Conservation (phyloP, 2,329 filamentous ascomycete genomes). For the Neophaeococcomyces aloes region DNA sequence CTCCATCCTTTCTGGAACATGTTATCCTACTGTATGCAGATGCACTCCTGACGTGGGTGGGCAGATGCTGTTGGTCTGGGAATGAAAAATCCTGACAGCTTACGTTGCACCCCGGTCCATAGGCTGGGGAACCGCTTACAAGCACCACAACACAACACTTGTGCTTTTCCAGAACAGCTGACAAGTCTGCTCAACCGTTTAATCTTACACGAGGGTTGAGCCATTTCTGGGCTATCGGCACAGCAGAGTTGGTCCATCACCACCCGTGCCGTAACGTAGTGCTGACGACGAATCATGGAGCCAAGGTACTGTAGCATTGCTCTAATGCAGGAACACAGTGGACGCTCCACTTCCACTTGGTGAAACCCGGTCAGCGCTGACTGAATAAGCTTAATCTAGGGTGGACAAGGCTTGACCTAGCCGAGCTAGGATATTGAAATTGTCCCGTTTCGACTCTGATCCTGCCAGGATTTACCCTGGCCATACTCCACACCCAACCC, state of each 20-base stretch:
- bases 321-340: not conserved
- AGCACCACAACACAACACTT: too few species aligned
- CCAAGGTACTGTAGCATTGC: not conserved
- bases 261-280: not conserved
- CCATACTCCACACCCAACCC: not conserved
- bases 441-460: not conserved
- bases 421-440: not conserved
- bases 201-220: not conserved
- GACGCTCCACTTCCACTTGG: not conserved
- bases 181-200: too few species aligned
- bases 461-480: not conserved
- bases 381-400: not conserved
- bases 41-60: too few species aligned
- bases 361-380: not conserved
- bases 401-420: not conserved
- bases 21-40: too few species aligned
- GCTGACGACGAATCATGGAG: slow-evolving; percentile 1
- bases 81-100: too few species aligned
- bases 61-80: too few species aligned
- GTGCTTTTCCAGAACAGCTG: too few species aligned
- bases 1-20: too few species aligned
- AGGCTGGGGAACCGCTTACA: too few species aligned
- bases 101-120: too few species aligned
- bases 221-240: not conserved
- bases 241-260: not conserved